A percentile compares a stretch with the other conserved stretches of the same genome.
Evolutionary conservation across 2,329 filamentous ascomycete genomes (phyloP).

Genomic region (Cadophora malorum): DNA sequence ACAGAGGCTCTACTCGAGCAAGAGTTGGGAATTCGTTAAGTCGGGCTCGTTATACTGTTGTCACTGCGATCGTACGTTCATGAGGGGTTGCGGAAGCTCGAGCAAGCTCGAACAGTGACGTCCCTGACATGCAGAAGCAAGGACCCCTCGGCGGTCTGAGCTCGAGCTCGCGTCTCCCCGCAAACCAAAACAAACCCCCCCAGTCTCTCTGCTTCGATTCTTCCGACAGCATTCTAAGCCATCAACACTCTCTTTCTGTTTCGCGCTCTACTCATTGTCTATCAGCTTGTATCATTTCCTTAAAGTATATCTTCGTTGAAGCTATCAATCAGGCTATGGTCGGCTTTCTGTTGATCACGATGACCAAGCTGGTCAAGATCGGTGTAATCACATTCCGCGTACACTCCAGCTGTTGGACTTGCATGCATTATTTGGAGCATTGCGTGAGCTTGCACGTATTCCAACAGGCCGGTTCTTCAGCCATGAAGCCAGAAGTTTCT

Average conservation of each 20-base stretch:
- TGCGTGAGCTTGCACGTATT: background rate
- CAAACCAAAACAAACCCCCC: background rate
- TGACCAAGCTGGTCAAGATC: background rate
- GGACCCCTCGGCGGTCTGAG: slow-evolving; percentile 8
- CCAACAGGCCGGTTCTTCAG: background rate
- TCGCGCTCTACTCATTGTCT: background rate
- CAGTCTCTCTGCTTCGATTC: background rate
- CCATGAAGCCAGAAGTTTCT: background rate
- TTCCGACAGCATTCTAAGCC: background rate
- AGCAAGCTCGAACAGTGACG: slow-evolving; percentile 29
- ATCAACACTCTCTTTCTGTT: background rate
- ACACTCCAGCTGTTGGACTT: background rate
- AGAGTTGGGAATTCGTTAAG: background rate
- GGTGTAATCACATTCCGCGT: background rate
- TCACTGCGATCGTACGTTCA: background rate
- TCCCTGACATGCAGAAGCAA: slow-evolving; percentile 21
- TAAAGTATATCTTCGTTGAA: background rate
- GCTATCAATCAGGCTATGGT: background rate
- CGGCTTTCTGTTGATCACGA: background rate
- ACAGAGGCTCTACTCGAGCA: slow-evolving; percentile 6
- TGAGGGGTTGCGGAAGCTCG: slow-evolving; percentile 10
- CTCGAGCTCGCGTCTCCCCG: slow-evolving; percentile 5
- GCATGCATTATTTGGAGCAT: background rate
- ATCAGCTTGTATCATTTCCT: background rate
- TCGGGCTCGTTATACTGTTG: background rate